Evolutionary conservation across 2,329 filamentous ascomycete species (phyloP).

Genomic region (Trichoderma harzianum): DNA sequence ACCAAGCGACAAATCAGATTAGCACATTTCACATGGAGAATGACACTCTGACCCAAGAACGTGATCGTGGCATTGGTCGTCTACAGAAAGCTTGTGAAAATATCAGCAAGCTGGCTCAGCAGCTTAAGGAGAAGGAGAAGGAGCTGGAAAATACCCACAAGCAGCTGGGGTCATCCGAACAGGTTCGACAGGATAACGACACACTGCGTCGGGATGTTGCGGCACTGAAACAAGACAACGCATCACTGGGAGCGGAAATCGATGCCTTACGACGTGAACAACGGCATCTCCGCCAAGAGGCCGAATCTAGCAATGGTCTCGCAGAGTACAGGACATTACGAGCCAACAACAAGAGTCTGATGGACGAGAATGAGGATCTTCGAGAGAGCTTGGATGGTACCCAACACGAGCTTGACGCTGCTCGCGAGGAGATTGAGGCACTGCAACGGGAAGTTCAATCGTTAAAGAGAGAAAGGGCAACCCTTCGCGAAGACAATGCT

Average conservation of each 20-base stretch:
- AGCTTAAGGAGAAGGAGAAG: conserved; percentile 40
- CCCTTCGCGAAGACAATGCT: conserved; percentile 49
- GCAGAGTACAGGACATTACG: conserved; percentile 46
- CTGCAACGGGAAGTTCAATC: conserved; percentile 38
- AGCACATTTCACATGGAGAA: conserved; percentile 62
- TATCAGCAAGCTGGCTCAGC: conserved; percentile 48
- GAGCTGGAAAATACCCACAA: conserved; percentile 42
- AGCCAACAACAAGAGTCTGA: conserved; percentile 38
- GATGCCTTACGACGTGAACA: conserved; percentile 36
- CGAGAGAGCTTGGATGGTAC: conserved; percentile 39
- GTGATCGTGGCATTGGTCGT: conserved; percentile 62
- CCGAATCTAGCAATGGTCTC: conserved; percentile 40
- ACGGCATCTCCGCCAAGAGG: conserved; percentile 37
- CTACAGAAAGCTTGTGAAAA: conserved; percentile 59
- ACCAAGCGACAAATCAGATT: conserved; percentile 60
- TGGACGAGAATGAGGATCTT: conserved; percentile 43
- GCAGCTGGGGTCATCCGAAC: conserved; percentile 40
- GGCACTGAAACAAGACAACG: conserved; percentile 41
- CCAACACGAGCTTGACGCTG: conserved; percentile 42
- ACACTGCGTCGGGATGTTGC: conserved; percentile 41
- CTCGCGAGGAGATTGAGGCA: conserved; percentile 39
- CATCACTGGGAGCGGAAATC: conserved; percentile 40
- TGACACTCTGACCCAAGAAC: conserved; percentile 59
- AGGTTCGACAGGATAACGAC: conserved; percentile 38
- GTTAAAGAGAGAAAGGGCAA: conserved; percentile 42